Percentiles rank a stretch among this genome's conserved stretches.
These are phyloP conservation scores for Vigna radiata DNA, from an alignment of 306 rosid genomes.

Conservation along the genomic window DNA sequence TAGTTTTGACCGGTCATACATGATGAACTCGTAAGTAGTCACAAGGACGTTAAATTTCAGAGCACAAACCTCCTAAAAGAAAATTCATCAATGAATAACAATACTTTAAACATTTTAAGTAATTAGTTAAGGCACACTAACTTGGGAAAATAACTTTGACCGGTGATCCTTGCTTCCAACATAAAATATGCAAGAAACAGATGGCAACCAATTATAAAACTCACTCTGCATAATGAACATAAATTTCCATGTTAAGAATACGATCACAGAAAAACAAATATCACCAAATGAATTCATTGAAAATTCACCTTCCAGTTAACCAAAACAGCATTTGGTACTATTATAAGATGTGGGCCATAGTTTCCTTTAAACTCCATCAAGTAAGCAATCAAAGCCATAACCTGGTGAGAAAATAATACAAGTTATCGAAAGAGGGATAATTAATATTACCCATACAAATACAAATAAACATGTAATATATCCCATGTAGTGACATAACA, in stretches of 20 bases:
- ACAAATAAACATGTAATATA: constrained; percentile 26
- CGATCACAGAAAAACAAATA: constrained; percentile 22
- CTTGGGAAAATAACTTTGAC: constrained; percentile 91
- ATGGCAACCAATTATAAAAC: constrained; percentile 88
- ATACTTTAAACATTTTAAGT: constrained; percentile 27
- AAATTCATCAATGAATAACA: constrained; percentile 33
- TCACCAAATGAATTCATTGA: constrained; percentile 1
- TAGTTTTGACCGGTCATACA: constrained; percentile 97
- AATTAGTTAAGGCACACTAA: constrained; percentile 54
- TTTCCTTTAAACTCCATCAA: constrained; percentile 99
- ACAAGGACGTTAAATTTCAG: constrained; percentile 97
- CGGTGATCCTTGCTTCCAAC: constrained; percentile 95
- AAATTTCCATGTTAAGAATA: constrained; percentile 37
- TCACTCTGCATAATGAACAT: constrained; percentile 79
- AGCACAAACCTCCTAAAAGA: constrained; percentile 84
- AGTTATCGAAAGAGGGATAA: constrained; percentile 9
- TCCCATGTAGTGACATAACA: constrained; percentile 18
- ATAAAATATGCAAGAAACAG: constrained; percentile 93
- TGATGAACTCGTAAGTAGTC: constrained; percentile 99
- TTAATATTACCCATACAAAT: constrained; percentile 20
- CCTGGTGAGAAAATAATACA: constrained; percentile 55
- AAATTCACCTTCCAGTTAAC: constrained; percentile 95
- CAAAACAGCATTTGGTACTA: constrained; percentile 98
- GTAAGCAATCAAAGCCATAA: constrained; percentile 98
- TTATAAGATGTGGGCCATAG: constrained; percentile 99